These are phyloP conservation scores for Pseudogymnoascus sp. DNA, from an alignment of 2,329 filamentous ascomycete genomes.

Conservation along the genomic window DNA sequence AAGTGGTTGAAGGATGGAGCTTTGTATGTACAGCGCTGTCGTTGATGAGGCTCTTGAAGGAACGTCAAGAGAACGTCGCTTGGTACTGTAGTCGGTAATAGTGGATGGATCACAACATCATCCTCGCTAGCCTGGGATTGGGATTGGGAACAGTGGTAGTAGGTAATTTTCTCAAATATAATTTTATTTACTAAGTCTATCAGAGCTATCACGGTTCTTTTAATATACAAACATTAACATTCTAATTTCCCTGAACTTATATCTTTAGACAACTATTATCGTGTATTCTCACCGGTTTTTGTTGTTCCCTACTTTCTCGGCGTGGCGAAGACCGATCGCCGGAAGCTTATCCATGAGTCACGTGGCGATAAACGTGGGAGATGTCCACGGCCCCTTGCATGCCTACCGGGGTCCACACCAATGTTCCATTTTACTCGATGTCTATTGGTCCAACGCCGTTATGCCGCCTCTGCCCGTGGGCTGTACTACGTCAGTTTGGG, in stretches of 20 bases:
- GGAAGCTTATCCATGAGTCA: neutral
- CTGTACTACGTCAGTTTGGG: slow-evolving; percentile 1
- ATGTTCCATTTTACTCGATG: neutral
- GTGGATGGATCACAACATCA: slow-evolving; percentile 8
- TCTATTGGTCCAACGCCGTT: neutral
- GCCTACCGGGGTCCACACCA: neutral
- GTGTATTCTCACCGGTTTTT: neutral
- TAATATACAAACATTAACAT: neutral
- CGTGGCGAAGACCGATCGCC: neutral
- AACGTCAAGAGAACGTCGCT: neutral
- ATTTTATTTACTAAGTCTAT: neutral
- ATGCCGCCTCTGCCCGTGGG: neutral
- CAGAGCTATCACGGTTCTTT: neutral
- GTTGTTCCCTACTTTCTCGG: neutral
- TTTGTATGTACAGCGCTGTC: neutral
- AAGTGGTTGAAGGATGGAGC: neutral
- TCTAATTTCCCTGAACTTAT: neutral
- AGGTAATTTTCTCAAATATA: neutral
- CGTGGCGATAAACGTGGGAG: neutral
- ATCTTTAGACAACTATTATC: neutral
- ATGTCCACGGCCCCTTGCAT: slow-evolving; percentile 6
- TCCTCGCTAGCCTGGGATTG: neutral
- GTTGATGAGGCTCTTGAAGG: slow-evolving; percentile 1
- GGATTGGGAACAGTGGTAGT: neutral
- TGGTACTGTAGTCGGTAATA: neutral